Percentiles rank a stretch among this genome's conserved stretches.
phyloP scores from a whole-genome alignment of 768 basidiomycete genomes.

The Erythrobasidium yunnanense region DNA sequence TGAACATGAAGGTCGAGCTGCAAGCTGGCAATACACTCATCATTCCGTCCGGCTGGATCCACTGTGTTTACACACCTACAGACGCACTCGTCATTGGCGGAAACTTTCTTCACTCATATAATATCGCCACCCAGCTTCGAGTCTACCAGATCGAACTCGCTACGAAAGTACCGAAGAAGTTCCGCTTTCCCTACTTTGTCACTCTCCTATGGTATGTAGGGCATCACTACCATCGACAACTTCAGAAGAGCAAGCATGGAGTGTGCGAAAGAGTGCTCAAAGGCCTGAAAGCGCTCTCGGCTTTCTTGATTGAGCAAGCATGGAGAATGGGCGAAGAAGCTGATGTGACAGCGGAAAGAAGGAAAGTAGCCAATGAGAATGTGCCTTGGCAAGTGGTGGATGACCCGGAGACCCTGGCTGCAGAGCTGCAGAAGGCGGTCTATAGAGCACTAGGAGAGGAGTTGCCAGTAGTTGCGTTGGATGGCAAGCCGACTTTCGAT shows the following conservation, averaged over 20 bases:
- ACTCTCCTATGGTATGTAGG: constrained; percentile 29
- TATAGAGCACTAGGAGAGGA: constrained; percentile 27
- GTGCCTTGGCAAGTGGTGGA: constrained; percentile 33
- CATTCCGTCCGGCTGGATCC: constrained; percentile 81
- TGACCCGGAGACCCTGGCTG: constrained; percentile 28
- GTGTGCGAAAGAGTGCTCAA: constrained; percentile 55
- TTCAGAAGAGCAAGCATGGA: constrained; percentile 57
- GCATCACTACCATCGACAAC: not conserved
- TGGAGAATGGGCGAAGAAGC: constrained; percentile 49
- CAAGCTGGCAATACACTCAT: constrained; percentile 67
- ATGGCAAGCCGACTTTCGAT: constrained; percentile 6
- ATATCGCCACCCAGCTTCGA: constrained; percentile 71
- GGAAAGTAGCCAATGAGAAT: constrained; percentile 32
- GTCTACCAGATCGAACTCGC: constrained; percentile 83
- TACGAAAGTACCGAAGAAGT: constrained; percentile 85
- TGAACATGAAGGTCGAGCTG: constrained; percentile 58
- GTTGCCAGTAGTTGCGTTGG: not conserved
- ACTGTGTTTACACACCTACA: constrained; percentile 83
- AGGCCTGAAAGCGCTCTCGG: constrained; percentile 59
- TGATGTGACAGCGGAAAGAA: constrained; percentile 29
- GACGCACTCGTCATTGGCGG: constrained; percentile 95
- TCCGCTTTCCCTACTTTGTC: constrained; percentile 67
- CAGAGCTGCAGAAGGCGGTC: constrained; percentile 29
- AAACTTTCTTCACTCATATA: constrained; percentile 90
- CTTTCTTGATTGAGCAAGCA: constrained; percentile 68